These are phyloP conservation scores for Galerina marginata DNA, from an alignment of 768 basidiomycete genomes.

Conservation along the genomic window DNA sequence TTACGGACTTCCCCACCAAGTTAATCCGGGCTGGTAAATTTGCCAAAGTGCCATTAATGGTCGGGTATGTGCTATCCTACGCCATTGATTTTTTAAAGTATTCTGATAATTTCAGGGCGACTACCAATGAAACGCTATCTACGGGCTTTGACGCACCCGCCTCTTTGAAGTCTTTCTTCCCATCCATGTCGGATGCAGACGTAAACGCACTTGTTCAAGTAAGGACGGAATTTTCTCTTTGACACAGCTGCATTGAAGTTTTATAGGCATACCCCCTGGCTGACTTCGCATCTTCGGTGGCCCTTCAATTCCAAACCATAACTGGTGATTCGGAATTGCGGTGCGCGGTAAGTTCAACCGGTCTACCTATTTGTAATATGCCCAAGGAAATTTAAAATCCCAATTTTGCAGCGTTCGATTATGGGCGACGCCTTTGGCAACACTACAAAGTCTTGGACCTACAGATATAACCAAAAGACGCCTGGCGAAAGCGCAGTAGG, in stretches of 20 bases:
- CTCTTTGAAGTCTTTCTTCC: constrained; percentile 48
- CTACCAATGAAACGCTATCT: constrained; percentile 64
- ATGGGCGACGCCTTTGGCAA: constrained; percentile 48
- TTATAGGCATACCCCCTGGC: constrained; percentile 46
- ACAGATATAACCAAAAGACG: constrained; percentile 62
- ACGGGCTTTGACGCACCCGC: constrained; percentile 42
- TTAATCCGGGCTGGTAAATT: constrained; percentile 51
- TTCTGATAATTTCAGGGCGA: constrained; percentile 39
- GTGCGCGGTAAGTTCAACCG: constrained; percentile 53
- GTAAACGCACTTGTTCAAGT: constrained; percentile 42
- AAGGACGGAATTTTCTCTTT: neutral
- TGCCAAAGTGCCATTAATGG: constrained; percentile 57
- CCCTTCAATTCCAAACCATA: constrained; percentile 47
- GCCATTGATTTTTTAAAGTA: neutral
- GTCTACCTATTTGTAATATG: neutral
- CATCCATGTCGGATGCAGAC: constrained; percentile 45
- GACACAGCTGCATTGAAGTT: neutral
- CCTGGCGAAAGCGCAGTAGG: constrained; percentile 38
- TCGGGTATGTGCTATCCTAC: constrained; percentile 48
- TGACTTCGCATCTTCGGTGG: constrained; percentile 48
- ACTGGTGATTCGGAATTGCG: constrained; percentile 56
- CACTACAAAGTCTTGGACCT: constrained; percentile 50
- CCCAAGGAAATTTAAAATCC: too few species aligned
- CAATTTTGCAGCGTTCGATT: constrained; percentile 33
- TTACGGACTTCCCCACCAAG: constrained; percentile 54